A percentile compares a stretch with the other conserved stretches of the same genome.
These are phyloP conservation scores for Curvularia sp. DNA, from an alignment of 2,329 filamentous ascomycete genomes.

Conservation along the genomic window DNA sequence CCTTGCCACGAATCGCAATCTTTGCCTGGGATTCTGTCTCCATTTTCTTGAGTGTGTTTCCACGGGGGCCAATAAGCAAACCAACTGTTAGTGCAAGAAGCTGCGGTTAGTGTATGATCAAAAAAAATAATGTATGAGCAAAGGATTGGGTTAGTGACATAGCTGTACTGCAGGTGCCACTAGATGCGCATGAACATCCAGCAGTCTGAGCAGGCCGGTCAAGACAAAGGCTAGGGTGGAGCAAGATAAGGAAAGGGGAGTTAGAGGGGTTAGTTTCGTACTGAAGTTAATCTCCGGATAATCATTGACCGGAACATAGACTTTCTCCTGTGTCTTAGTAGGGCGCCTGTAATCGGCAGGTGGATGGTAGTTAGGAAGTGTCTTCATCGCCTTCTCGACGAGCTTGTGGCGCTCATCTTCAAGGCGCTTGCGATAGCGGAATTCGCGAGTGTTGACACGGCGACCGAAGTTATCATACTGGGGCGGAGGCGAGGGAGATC, in stretches of 20 bases:
- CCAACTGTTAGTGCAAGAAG: slow-evolving; percentile 90
- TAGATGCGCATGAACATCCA: slow-evolving; percentile 38
- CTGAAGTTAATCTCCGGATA: slow-evolving; percentile 99
- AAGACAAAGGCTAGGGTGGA: slow-evolving; percentile 52
- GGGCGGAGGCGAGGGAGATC: slow-evolving; percentile 92
- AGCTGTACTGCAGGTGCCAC: slow-evolving; percentile 49
- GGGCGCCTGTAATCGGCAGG: slow-evolving; percentile 98
- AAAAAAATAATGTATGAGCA: slow-evolving; percentile 49
- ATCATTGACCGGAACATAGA: slow-evolving; percentile 99
- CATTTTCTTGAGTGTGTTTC: slow-evolving; percentile 99
- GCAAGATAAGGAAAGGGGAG: slow-evolving; percentile 56
- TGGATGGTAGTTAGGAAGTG: slow-evolving; percentile 98
- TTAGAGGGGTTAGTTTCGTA: slow-evolving; percentile 99
- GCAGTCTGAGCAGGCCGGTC: slow-evolving; percentile 53
- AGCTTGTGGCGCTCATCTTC: slow-evolving; percentile 99
- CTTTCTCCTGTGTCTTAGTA: slow-evolving; percentile 99
- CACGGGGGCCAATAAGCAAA: slow-evolving; percentile 99
- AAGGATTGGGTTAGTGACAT: slow-evolving; percentile 52
- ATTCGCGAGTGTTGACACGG: slow-evolving; percentile 98
- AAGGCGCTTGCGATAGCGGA: slow-evolving; percentile 95
- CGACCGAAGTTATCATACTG: slow-evolving; percentile 99
- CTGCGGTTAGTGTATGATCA: slow-evolving; percentile 83
- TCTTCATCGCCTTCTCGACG: slow-evolving; percentile 99
- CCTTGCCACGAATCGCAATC: slow-evolving; percentile 99
- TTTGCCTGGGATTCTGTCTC: slow-evolving; percentile 96